phyloP scores from a whole-genome alignment of 75 land plant species.

The Chamaecyparis obtusa region DNA sequence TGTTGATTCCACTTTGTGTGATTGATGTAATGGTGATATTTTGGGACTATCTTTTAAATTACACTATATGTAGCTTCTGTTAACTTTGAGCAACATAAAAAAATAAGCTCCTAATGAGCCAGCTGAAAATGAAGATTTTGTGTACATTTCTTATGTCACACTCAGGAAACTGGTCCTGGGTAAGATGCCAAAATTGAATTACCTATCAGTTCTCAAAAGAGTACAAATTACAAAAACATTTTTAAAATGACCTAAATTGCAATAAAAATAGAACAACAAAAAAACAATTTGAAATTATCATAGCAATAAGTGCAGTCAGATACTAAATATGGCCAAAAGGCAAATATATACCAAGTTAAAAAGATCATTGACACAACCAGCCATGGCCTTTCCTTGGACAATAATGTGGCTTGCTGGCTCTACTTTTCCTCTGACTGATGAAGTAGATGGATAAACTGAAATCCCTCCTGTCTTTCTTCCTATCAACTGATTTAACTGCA shows the following conservation, averaged over 20 bases:
- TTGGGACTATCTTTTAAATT: no score
- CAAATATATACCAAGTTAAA: conserved; percentile 70
- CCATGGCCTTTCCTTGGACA: conserved; percentile 95
- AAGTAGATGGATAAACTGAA: conserved; percentile 93
- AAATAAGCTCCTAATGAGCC: background rate
- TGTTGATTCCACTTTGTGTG: no score
- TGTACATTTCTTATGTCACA: background rate
- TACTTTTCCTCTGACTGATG: conserved; percentile 72
- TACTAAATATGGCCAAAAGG: background rate
- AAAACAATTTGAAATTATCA: background rate
- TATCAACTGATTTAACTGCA: conserved; percentile 93
- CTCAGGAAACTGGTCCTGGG: background rate
- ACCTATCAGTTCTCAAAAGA: background rate
- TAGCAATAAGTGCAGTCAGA: background rate
- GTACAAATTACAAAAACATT: background rate
- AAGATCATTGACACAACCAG: conserved; percentile 72
- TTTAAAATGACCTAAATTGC: background rate
- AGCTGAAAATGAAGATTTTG: background rate
- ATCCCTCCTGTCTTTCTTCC: conserved; percentile 99
- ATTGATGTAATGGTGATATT: no score
- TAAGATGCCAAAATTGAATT: background rate
- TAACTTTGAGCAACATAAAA: no score
- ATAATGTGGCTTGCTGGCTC: conserved; percentile 81
- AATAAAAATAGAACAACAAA: background rate
- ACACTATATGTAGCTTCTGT: no score